These are phyloP conservation scores for Fusarium proliferatum DNA, from an alignment of 2,329 filamentous ascomycete species.

Conservation along the genomic window DNA sequence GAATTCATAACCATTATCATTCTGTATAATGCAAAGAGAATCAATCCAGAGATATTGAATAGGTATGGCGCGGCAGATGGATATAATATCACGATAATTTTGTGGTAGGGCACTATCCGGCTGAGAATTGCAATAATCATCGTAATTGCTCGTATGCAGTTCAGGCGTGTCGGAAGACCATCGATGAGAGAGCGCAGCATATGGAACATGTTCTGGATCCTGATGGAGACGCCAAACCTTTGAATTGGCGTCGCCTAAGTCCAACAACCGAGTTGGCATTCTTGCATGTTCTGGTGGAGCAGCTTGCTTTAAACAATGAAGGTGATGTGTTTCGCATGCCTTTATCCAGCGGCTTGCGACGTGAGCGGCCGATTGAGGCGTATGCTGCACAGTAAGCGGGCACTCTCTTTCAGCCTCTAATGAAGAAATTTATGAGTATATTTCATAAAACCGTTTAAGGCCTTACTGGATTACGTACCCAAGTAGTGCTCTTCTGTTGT, in stretches of 20 bases:
- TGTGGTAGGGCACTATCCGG: background rate
- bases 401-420: accelerated
- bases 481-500: background rate
- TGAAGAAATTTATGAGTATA: too few relatives aligned
- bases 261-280: background rate
- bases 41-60: background rate
- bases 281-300: background rate
- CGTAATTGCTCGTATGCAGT: accelerated
- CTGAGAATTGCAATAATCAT: background rate
- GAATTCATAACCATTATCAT: background rate
- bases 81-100: background rate
- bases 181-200: background rate
- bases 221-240: accelerated
- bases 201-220: background rate
- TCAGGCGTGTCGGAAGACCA: accelerated
- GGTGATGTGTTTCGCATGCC: background rate
- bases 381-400: accelerated
- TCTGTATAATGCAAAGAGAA: background rate
- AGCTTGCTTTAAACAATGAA: background rate
- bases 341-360: background rate
- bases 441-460: too few relatives aligned
- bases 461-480: too few relatives aligned
- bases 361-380: accelerated
- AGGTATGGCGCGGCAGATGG: background rate
- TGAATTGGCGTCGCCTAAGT: accelerated